phyloP scores from a whole-genome alignment of 2,329 filamentous ascomycete genomes.

The Botrytis paeoniae region DNA sequence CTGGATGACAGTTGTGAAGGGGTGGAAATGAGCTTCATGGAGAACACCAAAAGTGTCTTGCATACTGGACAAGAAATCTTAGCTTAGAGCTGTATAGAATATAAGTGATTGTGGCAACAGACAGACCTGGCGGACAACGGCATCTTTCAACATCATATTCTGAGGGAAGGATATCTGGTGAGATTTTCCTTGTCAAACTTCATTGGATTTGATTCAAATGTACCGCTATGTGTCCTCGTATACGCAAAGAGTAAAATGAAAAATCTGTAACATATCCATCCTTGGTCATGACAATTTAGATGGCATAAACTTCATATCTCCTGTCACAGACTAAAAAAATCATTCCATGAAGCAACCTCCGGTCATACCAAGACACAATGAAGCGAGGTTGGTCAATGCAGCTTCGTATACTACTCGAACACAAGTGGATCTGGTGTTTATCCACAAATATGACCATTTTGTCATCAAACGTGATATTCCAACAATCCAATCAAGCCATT shows the following conservation, averaged over 20 bases:
- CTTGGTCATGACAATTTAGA: background rate
- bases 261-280: background rate
- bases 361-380: background rate
- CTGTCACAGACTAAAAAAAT: background rate
- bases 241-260: too few species aligned
- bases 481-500: background rate
- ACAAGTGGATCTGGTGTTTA: background rate
- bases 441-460: background rate
- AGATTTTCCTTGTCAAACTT: background rate
- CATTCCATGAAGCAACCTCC: background rate
- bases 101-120: background rate
- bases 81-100: background rate
- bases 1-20: background rate
- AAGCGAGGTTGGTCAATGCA: background rate
- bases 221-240: too few species aligned
- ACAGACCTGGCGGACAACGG: background rate
- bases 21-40: background rate
- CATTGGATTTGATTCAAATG: too few species aligned
- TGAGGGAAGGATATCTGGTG: background rate
- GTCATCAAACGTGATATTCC: too few species aligned
- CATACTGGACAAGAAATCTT: background rate
- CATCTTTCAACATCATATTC: background rate
- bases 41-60: background rate
- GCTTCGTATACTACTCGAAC: background rate
- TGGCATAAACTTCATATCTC: background rate